Percentiles rank a stretch among this genome's conserved stretches.
Evolutionary conservation across 805 yeast species (phyloP).

Genomic region (Brettanomyces custersianus): DNA sequence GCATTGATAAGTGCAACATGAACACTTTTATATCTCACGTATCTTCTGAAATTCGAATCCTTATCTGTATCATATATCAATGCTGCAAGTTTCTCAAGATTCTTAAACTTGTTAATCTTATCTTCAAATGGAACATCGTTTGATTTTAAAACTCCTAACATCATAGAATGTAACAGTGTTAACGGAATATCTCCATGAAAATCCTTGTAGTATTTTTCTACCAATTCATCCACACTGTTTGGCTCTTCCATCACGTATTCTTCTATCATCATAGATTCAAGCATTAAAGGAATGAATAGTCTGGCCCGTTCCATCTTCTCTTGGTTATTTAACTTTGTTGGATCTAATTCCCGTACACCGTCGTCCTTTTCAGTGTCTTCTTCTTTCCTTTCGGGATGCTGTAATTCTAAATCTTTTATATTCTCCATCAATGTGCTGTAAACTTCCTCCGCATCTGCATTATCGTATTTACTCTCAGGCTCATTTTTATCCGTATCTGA

Average conservation of each 20-base stretch:
- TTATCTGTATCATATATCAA: slow-evolving; percentile 10
- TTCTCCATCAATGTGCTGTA: slow-evolving; percentile 7
- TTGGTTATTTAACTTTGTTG: no score
- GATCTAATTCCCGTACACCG: no score
- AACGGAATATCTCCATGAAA: slow-evolving; percentile 18
- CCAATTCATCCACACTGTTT: slow-evolving; percentile 8
- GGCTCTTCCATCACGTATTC: slow-evolving; percentile 10
- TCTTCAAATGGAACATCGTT: slow-evolving; percentile 6
- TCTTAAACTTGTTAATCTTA: slow-evolving; percentile 14
- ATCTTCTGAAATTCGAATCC: slow-evolving; percentile 9
- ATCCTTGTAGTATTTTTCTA: slow-evolving; percentile 12
- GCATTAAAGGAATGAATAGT: slow-evolving; percentile 10
- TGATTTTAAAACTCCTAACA: slow-evolving; percentile 16
- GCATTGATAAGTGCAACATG: slow-evolving; percentile 14
- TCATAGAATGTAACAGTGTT: slow-evolving; percentile 16
- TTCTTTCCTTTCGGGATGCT: no score
- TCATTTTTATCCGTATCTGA: slow-evolving; percentile 2
- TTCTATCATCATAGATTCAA: slow-evolving; percentile 13
- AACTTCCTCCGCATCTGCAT: slow-evolving; percentile 7
- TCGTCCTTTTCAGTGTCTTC: no score
- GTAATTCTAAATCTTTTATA: slow-evolving; percentile 2
- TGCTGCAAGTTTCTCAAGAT: slow-evolving; percentile 16
- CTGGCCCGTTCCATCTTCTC: slow-evolving; percentile 4
- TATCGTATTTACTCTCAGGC: slow-evolving; percentile 1
- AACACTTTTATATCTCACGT: slow-evolving; percentile 10